Base-by-base conservation (phyloP, 1,284 basidiomycete species). In the Psilocybe mexicana region DNA sequence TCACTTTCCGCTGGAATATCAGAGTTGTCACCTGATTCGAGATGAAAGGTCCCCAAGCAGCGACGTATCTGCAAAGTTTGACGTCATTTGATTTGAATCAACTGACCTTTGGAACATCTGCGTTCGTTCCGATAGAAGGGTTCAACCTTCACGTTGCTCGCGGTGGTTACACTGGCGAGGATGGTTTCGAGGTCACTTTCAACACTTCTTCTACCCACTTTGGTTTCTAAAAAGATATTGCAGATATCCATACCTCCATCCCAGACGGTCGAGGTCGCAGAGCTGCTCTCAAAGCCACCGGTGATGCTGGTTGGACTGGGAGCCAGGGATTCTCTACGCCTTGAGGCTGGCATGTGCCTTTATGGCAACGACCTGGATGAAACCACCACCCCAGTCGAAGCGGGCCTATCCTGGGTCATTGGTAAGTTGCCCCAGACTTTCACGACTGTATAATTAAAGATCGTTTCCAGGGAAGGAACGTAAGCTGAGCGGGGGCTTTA, bases 161-260 rank as follows among this genome's bases (percentile, higher is more conserved):
- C n/a, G 94, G 94, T 24, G 96, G 97, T 3, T 99, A 99, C 76
- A 99, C 97, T 0, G 96, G 97, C 35, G 97, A 99, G 76, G 96
- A 99, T 72, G 97, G 96, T 0, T 98, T 99, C 65, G 96, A 99
- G 80, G 92, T 90, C 42, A 62, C 79, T 69, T 26, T 36, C 28
- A 45, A 36, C 14, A 45, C 42, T 35, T 24, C 28, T 23, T 42
- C 33, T 53, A 36, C 46, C 18, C 23, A 45, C 36, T 52, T 47
- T 43, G 43, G 38, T 43, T 18, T 46, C 40, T 43, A 45, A 59
- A 44, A 38, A 52, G 47, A 14, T 48, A 14, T 18, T 35, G 38
- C 38, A 94, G 90, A 94, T 98, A 67, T 97, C 94, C 2, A 90
- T 98, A 47, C 93, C 94, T 1, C 92, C 93, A 1, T 78, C 82